phyloP scores from a whole-genome alignment of 331 rosid genomes.

The Quercus lobata region DNA sequence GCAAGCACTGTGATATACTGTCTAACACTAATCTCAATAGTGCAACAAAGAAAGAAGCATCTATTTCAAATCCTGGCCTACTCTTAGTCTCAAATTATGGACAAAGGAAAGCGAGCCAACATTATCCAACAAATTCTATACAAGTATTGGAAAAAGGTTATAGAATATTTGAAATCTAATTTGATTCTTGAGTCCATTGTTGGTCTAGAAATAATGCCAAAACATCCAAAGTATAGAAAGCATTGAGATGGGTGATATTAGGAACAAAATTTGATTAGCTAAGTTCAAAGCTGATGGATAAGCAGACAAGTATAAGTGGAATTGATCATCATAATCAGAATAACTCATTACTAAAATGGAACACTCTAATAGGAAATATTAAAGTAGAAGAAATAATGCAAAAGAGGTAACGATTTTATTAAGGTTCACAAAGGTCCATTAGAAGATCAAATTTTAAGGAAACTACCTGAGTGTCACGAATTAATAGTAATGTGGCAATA shows the following conservation, averaged over 20 bases:
- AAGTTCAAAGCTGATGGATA: background rate
- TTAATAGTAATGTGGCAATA: constrained; percentile 82
- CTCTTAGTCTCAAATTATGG: too few species aligned
- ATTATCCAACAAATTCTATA: too few species aligned
- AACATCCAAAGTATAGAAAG: background rate
- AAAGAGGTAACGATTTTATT: background rate
- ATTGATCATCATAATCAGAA: background rate
- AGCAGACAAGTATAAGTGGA: background rate
- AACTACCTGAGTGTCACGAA: constrained; percentile 87
- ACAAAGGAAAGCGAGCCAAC: too few species aligned
- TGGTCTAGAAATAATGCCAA: background rate
- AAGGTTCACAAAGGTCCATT: background rate
- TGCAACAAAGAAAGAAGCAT: too few species aligned
- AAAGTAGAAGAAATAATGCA: background rate
- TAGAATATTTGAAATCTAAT: background rate
- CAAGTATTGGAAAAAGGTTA: too few species aligned
- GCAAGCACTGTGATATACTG: too few species aligned
- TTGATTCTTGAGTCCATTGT: background rate
- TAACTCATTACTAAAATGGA: background rate
- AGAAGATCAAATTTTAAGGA: constrained; percentile 7
- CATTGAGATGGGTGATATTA: background rate
- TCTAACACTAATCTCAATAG: too few species aligned
- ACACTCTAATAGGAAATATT: background rate
- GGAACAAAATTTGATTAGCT: background rate
- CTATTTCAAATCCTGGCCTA: too few species aligned